Evolutionary conservation across 192 early-diverging fungal genomes (phyloP).

Genomic region (Endogone sp.): DNA sequence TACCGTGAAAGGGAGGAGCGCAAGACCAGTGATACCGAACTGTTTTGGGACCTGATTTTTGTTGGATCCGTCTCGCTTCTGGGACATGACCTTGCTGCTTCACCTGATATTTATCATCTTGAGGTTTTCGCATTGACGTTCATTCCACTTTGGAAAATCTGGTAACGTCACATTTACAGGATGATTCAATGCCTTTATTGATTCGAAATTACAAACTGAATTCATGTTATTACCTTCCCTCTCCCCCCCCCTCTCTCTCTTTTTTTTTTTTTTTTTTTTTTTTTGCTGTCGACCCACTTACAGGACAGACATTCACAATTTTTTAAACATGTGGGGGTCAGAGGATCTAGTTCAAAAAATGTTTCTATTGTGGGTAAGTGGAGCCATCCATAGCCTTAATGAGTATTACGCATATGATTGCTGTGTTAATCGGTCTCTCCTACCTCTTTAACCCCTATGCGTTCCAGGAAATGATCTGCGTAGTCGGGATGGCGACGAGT

Average conservation of each 20-base stretch:
- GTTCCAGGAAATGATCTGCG: conserved; percentile 14
- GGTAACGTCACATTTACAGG: not conserved
- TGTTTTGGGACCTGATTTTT: conserved; percentile 28
- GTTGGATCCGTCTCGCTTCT: conserved; percentile 11
- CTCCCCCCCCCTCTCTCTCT: too few species aligned
- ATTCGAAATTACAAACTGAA: not conserved
- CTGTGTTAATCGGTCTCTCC: not conserved
- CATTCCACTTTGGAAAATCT: not conserved
- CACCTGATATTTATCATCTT: not conserved
- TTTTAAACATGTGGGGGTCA: conserved; percentile 16
- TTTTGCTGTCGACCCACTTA: not conserved
- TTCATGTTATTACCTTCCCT: too few species aligned
- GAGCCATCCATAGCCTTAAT: not conserved
- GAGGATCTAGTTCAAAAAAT: conserved; percentile 25
- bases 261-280: too few species aligned
- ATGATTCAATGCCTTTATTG: not conserved
- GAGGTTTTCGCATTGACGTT: conserved; percentile 17
- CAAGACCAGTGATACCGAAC: conserved; percentile 10
- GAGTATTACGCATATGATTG: too few species aligned
- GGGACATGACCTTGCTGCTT: conserved; percentile 2
- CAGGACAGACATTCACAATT: conserved; percentile 4
- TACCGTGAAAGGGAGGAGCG: conserved; percentile 20
- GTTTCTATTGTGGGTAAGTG: conserved; percentile 14
- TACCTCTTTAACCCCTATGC: not conserved
- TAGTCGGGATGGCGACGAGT: conserved; percentile 14